Conservation (phyloP, 1,284 basidiomycete species). For the Grifola frondosa region DNA sequence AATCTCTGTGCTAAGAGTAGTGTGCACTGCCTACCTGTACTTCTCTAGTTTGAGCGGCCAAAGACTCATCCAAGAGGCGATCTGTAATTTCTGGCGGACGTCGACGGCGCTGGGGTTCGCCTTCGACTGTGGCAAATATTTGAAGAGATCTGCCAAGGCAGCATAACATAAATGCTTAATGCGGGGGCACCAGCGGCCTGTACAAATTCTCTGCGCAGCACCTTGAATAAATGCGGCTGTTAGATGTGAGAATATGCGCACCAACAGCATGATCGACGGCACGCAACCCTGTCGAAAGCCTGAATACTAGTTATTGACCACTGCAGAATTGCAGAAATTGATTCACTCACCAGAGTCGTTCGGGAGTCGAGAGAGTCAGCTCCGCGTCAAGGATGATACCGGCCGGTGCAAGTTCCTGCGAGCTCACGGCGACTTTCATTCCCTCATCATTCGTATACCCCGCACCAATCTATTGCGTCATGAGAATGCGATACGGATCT, state of each 20-base stretch:
- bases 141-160: conserved; percentile 73
- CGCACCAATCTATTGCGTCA: conserved; percentile 46
- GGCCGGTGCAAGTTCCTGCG: conserved; percentile 56
- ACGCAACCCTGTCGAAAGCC: conserved; percentile 76
- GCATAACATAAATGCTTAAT: conserved; percentile 63
- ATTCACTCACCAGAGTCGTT: conserved; percentile 73
- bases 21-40: conserved; percentile 42
- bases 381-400: conserved; percentile 80
- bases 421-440: conserved; percentile 58
- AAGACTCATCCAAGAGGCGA: conserved; percentile 79
- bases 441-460: conserved; percentile 77
- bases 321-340: too few species aligned
- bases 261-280: conserved; percentile 80
- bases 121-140: conserved; percentile 66
- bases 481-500: not conserved
- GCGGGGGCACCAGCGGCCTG: conserved; percentile 49
- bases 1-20: not conserved
- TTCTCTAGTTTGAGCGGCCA: conserved; percentile 64
- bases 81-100: conserved; percentile 65
- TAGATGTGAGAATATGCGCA: conserved; percentile 19
- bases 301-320: conserved; percentile 22
- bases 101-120: conserved; percentile 56
- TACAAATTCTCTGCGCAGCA: conserved; percentile 62
- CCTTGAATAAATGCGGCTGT: not conserved
- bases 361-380: conserved; percentile 71